phyloP scores from a whole-genome alignment of 164 flowering plant genomes.

The Malania oleifera region DNA sequence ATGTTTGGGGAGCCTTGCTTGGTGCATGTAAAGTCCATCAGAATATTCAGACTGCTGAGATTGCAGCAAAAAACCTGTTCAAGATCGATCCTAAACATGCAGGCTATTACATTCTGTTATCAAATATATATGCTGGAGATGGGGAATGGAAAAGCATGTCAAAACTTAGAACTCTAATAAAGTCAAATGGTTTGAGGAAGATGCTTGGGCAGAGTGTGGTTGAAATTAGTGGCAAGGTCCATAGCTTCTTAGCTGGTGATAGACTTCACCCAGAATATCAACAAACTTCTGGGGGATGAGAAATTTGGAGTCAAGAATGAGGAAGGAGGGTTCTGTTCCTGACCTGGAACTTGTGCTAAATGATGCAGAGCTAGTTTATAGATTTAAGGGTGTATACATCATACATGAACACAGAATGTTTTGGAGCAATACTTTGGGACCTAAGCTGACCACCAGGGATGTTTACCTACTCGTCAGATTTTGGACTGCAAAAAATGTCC shows the following conservation, averaged over 20 bases:
- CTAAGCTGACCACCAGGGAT: no score
- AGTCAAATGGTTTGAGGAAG: constrained; percentile 34
- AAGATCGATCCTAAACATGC: constrained; percentile 36
- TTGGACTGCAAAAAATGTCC: no score
- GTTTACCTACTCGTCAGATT: no score
- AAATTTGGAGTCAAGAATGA: constrained; percentile 16
- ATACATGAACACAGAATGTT: no score
- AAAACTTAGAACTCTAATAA: constrained; percentile 26
- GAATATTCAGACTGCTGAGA: constrained; percentile 36
- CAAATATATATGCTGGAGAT: constrained; percentile 41
- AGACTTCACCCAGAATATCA: constrained; percentile 18
- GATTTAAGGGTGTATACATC: no score
- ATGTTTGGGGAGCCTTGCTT: constrained; percentile 60
- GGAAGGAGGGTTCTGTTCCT: constrained; percentile 11
- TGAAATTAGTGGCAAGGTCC: constrained; percentile 25
- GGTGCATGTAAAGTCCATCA: constrained; percentile 52
- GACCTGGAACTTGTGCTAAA: constrained; percentile 2
- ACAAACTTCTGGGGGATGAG: constrained; percentile 21
- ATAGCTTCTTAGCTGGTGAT: constrained; percentile 31
- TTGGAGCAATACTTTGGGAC: no score
- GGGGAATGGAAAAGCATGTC: constrained; percentile 41
- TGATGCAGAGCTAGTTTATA: background rate
- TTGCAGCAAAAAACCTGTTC: constrained; percentile 36
- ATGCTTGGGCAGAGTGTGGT: constrained; percentile 33
- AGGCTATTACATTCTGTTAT: constrained; percentile 45